Evolutionary conservation across 2,329 filamentous ascomycete species (phyloP).

Genomic region (Fusarium nematophilum): DNA sequence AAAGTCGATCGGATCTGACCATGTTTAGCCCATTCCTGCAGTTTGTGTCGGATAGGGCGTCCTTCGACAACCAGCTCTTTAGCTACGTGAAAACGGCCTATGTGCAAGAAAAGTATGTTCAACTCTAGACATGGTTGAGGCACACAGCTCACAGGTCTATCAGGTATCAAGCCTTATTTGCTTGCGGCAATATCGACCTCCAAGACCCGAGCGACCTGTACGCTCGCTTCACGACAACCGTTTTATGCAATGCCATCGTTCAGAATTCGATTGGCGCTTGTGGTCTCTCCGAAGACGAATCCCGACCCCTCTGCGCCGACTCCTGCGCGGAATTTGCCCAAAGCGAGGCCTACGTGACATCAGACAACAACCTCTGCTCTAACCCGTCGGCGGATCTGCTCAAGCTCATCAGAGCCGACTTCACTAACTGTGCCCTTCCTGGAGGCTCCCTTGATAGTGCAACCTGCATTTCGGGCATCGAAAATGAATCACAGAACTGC

Average conservation of each 20-base stretch:
- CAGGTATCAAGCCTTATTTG: conserved; percentile 85
- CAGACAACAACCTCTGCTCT: conserved; percentile 78
- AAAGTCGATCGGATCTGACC: conserved; percentile 21
- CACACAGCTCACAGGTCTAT: conserved; percentile 18
- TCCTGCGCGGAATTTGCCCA: conserved; percentile 88
- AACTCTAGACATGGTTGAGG: background rate
- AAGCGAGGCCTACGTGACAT: conserved; percentile 86
- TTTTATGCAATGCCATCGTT: conserved; percentile 93
- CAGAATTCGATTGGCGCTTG: conserved; percentile 86
- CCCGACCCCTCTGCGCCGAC: conserved; percentile 86
- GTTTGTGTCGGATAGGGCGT: conserved; percentile 78
- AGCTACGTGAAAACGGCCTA: conserved; percentile 81
- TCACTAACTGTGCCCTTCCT: conserved; percentile 87
- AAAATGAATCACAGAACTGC: conserved; percentile 89
- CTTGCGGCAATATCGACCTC: conserved; percentile 81
- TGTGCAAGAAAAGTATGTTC: conserved; percentile 78
- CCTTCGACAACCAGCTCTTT: conserved; percentile 81
- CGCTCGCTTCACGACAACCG: conserved; percentile 90
- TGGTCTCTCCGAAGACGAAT: conserved; percentile 69
- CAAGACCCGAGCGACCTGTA: conserved; percentile 85
- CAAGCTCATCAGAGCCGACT: conserved; percentile 88
- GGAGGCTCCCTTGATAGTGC: conserved; percentile 79
- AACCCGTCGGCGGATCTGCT: conserved; percentile 73
- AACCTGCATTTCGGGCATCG: conserved; percentile 78
- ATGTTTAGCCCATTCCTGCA: conserved; percentile 80